Evolutionary conservation across 805 yeast species (phyloP), one percentile per base, ranked within the genome.

Genomic region (Barnettozyma californica): DNA sequence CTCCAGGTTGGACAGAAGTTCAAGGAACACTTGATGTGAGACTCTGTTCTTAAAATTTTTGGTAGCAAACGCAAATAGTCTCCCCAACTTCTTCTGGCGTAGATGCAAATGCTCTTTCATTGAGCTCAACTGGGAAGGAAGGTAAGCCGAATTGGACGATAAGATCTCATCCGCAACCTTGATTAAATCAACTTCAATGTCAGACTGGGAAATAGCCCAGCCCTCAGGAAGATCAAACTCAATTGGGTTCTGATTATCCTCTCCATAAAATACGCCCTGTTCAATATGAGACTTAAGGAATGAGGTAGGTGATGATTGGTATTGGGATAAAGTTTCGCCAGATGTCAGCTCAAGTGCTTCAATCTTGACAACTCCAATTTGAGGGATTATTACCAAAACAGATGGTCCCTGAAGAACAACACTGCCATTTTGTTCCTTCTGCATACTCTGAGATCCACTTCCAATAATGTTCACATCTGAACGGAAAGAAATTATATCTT

Each of bases 231-330:
- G 75, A 59, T 64, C 70, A 53, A 81, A 78, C 21, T 72, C 71
- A 18, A 81, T 61, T 7, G 83, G 82, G 49, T 71, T 77, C 18
- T 63, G 59, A 2, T 59, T 57, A 6, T 66, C 55, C 9, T 62
- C 66, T 2, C 80, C 75, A 53, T 79, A 86, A 57, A 83, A 84
- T 1, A 91, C 78, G 0, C 91, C 96, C 65, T 91, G 97, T 55
- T 85, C 94, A 20, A 92, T 78, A 56, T 83, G 91, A 0, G 88
- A 77, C 60, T 83, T 83, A 31, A 87, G 70, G 42, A 81, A 72
- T 4, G 71, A 54, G 5, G 49, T 51, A 5, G 52, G 27, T 5
- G 53, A 29, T 5, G 53, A 47, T n/a, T 57, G 45, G 26, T 60
- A 55, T 56, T 52, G 60, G 25, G 61, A 54, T 56, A 52, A 60